Conservation (phyloP, 2,329 filamentous ascomycete species). For the Trichocomaceae sp. region DNA sequence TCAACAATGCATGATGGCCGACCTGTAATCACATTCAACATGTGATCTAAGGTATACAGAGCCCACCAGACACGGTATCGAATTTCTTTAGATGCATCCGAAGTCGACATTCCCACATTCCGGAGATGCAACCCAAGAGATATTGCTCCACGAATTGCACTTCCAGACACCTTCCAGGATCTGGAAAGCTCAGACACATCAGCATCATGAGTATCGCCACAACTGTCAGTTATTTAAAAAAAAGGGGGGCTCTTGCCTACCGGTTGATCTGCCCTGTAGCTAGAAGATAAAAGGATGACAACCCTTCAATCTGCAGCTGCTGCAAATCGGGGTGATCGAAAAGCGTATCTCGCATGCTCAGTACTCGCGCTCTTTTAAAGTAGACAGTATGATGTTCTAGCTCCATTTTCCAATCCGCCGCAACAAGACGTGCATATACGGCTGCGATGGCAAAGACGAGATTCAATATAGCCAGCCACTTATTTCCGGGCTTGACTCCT, state of each 20-base stretch:
- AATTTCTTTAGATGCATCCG: constrained; percentile 38
- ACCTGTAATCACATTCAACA: constrained; percentile 40
- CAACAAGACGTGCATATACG: constrained; percentile 33
- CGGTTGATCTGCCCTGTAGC: constrained; percentile 38
- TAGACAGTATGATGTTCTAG: constrained; percentile 35
- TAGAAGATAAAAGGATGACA: constrained; percentile 38
- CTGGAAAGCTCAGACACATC: constrained; percentile 18
- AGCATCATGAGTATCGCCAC: not conserved
- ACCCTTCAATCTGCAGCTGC: constrained; percentile 38
- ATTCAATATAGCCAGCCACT: constrained; percentile 41
- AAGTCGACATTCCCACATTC: constrained; percentile 32
- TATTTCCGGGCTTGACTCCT: constrained; percentile 30
- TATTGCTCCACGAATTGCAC: constrained; percentile 36
- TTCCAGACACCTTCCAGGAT: constrained; percentile 38
- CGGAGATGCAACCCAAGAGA: constrained; percentile 39
- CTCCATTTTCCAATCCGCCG: constrained; percentile 31
- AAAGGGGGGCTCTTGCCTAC: constrained; percentile 19
- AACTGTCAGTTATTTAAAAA: not conserved
- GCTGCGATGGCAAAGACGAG: constrained; percentile 40
- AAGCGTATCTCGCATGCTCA: constrained; percentile 35
- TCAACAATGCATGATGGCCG: constrained; percentile 39
- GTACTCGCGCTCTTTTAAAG: constrained; percentile 35
- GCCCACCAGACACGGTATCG: constrained; percentile 43
- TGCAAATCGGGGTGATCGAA: constrained; percentile 39
- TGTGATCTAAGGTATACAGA: constrained; percentile 37